Conservation (phyloP, 352 stramenopile species). For the Pythium folliculosum region DNA sequence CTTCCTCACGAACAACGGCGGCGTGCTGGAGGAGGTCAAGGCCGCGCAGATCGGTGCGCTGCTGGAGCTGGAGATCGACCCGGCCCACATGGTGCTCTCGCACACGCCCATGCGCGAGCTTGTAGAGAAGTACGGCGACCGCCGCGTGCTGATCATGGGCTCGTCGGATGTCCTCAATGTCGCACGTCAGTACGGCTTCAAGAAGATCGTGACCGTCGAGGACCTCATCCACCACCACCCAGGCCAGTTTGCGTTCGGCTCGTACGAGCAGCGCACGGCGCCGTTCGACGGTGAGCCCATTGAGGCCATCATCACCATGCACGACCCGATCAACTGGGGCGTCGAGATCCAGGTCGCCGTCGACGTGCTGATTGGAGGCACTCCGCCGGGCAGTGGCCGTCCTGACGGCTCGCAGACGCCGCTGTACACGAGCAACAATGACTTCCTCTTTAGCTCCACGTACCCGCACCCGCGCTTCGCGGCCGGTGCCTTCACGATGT, state of each 20-base stretch:
- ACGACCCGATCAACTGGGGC: conserved; percentile 90
- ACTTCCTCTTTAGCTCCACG: conserved; percentile 86
- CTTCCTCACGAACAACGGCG: conserved; percentile 84
- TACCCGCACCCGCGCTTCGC: conserved; percentile 85
- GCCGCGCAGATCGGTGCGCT: conserved; percentile 62
- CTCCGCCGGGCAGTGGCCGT: conserved; percentile 63
- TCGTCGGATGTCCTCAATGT: conserved; percentile 81
- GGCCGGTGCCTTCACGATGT: conserved; percentile 80
- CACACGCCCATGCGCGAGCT: conserved; percentile 91
- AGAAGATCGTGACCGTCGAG: conserved; percentile 76
- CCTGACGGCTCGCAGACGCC: conserved; percentile 66
- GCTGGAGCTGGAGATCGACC: conserved; percentile 63
- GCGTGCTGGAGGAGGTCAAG: conserved; percentile 84
- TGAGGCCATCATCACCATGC: conserved; percentile 88
- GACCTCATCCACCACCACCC: conserved; percentile 75
- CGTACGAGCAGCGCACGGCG: conserved; percentile 58
- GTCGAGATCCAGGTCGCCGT: conserved; percentile 86
- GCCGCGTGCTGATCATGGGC: conserved; percentile 86
- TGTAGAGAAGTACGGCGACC: conserved; percentile 59
- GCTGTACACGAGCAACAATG: conserved; percentile 87
- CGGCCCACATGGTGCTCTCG: conserved; percentile 82
- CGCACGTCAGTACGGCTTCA: conserved; percentile 75
- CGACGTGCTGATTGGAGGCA: conserved; percentile 85
- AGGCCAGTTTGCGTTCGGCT: conserved; percentile 77
- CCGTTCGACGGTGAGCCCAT: conserved; percentile 76